Evolutionary conservation across 805 yeast genomes (phyloP).

Genomic region (Ogataea angusta): DNA sequence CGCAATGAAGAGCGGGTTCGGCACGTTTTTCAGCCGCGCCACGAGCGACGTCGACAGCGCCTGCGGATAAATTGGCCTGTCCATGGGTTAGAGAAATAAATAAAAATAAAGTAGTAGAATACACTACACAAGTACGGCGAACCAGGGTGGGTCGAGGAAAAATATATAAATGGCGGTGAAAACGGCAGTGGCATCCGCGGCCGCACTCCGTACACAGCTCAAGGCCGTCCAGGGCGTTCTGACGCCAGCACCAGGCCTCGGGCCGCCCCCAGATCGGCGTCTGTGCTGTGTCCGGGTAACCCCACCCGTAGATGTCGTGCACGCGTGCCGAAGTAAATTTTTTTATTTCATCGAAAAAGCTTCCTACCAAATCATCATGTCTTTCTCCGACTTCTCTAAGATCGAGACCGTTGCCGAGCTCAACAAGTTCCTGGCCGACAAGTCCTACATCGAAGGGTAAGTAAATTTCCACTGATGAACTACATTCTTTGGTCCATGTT

Average conservation of each 20-base stretch:
- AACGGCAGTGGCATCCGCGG: neutral
- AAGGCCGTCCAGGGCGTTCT: too few species aligned
- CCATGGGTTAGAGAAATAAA: conserved; percentile 9
- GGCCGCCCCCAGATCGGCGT: too few species aligned
- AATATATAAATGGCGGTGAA: neutral
- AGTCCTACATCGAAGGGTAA: conserved; percentile 95
- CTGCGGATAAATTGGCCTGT: conserved; percentile 55
- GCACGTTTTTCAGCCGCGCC: conserved; percentile 67
- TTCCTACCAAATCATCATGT: conserved; percentile 42
- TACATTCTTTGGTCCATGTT: conserved; percentile 84
- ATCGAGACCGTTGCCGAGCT: conserved; percentile 69
- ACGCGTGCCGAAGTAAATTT: conserved; percentile 9
- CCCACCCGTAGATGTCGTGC: conserved; percentile 14
- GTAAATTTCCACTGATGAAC: conserved; percentile 36
- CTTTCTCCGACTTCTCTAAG: conserved; percentile 79
- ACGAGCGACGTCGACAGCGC: conserved; percentile 74
- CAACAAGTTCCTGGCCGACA: conserved; percentile 84
- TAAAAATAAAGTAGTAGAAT: neutral
- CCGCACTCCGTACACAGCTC: neutral
- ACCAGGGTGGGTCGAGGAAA: neutral
- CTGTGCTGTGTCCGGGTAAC: conserved; percentile 11
- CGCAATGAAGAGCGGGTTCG: conserved; percentile 68
- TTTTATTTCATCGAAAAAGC: conserved; percentile 10
- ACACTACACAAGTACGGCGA: neutral
- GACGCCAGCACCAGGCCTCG: too few species aligned